Evolutionary conservation across 1,284 basidiomycete species (phyloP).

Genomic region (Erythrobasidium hasegawianum): DNA sequence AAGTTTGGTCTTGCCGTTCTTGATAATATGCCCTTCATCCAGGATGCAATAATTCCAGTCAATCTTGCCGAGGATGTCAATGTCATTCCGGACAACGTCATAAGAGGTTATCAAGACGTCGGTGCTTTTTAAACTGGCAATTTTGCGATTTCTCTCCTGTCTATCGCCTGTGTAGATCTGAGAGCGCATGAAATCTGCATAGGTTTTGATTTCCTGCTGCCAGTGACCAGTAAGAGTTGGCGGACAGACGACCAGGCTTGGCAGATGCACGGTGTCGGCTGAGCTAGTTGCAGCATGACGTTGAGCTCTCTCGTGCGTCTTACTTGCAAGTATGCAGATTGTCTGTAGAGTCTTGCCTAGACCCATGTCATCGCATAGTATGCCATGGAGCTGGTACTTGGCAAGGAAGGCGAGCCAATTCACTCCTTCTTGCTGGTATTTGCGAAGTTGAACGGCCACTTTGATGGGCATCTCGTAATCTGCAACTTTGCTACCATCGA

Average conservation of each 20-base stretch:
- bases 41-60: constrained; percentile 96
- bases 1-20: constrained; percentile 96
- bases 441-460: constrained; percentile 90
- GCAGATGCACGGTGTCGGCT: constrained; percentile 77
- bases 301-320: constrained; percentile 80
- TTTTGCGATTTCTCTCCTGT: constrained; percentile 71
- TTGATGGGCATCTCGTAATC: constrained; percentile 80
- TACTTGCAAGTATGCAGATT: constrained; percentile 93
- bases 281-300: constrained; percentile 65
- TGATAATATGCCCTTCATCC: constrained; percentile 98
- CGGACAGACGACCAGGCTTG: constrained; percentile 93
- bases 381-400: constrained; percentile 92
- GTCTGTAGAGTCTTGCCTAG: constrained; percentile 97
- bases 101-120: constrained; percentile 96
- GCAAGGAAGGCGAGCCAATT: constrained; percentile 98
- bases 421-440: constrained; percentile 97
- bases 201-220: constrained; percentile 96
- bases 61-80: constrained; percentile 66
- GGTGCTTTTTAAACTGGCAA: constrained; percentile 63
- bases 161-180: constrained; percentile 87
- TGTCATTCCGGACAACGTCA: constrained; percentile 95
- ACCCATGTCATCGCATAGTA: constrained; percentile 94
- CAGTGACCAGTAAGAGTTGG: constrained; percentile 97
- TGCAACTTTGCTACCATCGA: constrained; percentile 92
- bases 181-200: constrained; percentile 77